phyloP scores from a whole-genome alignment of 2,329 filamentous ascomycete species.

The Microcyclospora tardicrescens region DNA sequence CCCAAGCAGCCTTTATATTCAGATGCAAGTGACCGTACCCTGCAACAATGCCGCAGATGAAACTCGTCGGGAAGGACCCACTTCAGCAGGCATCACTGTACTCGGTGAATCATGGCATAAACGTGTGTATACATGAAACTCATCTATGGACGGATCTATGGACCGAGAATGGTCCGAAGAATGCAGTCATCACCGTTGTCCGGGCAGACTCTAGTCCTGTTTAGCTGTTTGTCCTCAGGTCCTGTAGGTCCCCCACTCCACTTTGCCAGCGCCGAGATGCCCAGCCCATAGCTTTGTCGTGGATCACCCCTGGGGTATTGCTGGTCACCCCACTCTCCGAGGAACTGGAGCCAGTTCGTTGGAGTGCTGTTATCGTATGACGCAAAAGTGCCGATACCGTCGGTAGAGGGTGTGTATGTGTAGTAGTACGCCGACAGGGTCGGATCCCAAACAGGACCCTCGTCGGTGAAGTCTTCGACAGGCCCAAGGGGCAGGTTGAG shows the following conservation, averaged over 20 bases:
- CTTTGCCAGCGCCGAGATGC: conserved; percentile 27
- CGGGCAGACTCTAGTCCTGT: conserved; percentile 45
- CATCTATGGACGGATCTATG: background rate
- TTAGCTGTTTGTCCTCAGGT: conserved; percentile 46
- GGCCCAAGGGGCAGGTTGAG: conserved; percentile 43
- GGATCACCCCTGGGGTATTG: conserved; percentile 40
- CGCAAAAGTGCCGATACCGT: conserved; percentile 26
- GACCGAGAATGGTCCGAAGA: conserved; percentile 8
- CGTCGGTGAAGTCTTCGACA: conserved; percentile 42
- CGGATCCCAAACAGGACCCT: conserved; percentile 49
- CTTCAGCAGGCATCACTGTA: no score
- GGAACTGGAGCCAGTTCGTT: conserved; percentile 42
- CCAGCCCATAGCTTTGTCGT: conserved; percentile 35
- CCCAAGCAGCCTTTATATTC: no score
- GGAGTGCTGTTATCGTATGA: conserved; percentile 37
- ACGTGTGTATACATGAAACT: no score
- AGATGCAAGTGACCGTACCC: no score
- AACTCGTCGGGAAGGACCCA: no score
- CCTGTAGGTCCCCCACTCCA: conserved; percentile 48
- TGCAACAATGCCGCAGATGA: no score
- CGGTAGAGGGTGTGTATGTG: conserved; percentile 32
- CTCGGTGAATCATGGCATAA: no score
- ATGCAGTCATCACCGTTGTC: conserved; percentile 34
- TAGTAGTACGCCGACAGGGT: conserved; percentile 43
- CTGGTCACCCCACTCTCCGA: conserved; percentile 50